Conservation (phyloP, 1,139 yeast species). For the Candida mesenterica region DNA sequence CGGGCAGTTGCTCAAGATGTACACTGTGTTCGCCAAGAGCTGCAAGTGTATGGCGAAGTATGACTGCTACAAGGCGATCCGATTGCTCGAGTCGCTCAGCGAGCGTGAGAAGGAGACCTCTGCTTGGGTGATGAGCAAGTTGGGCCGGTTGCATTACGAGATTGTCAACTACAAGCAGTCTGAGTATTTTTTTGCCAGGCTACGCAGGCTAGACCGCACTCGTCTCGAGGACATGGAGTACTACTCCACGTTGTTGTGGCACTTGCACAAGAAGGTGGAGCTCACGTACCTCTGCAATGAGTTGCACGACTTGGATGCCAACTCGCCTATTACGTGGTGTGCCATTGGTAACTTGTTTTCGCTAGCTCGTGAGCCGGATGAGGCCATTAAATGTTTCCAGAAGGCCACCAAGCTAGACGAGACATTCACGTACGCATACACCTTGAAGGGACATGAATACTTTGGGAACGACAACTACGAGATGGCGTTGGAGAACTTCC, state of each 20-base stretch:
- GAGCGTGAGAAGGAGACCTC: slow-evolving; percentile 59
- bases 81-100: slow-evolving; percentile 63
- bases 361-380: slow-evolving; percentile 79
- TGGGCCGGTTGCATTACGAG: slow-evolving; percentile 84
- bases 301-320: slow-evolving; percentile 61
- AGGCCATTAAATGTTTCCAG: slow-evolving; percentile 84
- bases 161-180: slow-evolving; percentile 82
- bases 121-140: slow-evolving; percentile 81
- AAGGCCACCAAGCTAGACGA: slow-evolving; percentile 72
- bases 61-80: slow-evolving; percentile 79
- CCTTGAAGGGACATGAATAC: slow-evolving; percentile 91
- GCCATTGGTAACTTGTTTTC: slow-evolving; percentile 88
- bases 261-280: slow-evolving; percentile 78
- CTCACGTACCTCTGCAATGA: slow-evolving; percentile 82
- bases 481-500: slow-evolving; percentile 80
- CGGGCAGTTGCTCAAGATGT: slow-evolving; percentile 47
- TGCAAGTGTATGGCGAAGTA: slow-evolving; percentile 62
- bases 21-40: slow-evolving; percentile 63
- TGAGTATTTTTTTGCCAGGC: slow-evolving; percentile 56
- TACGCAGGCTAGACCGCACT: slow-evolving; percentile 74
- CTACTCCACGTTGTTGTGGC: slow-evolving; percentile 91
- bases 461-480: slow-evolving; percentile 88
- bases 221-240: slow-evolving; percentile 87
- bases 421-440: slow-evolving; percentile 83
- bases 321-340: slow-evolving; percentile 87